These are phyloP conservation scores for Euphorbia celastroides DNA, from an alignment of 441 rosid genomes.

Conservation along the genomic window DNA sequence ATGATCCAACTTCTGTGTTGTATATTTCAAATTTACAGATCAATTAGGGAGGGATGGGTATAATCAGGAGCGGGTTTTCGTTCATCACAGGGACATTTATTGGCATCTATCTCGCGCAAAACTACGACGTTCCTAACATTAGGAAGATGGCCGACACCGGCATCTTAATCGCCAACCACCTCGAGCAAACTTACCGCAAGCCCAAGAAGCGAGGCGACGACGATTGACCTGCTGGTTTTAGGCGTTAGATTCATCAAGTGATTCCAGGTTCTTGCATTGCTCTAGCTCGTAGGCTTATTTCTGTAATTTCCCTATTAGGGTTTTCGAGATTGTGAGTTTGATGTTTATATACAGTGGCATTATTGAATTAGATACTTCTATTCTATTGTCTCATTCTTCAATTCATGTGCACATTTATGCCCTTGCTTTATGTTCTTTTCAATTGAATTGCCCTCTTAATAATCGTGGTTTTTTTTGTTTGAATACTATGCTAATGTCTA, in stretches of 20 bases:
- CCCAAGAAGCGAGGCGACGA: conserved; percentile 48
- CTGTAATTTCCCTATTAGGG: not conserved
- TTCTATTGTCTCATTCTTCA: conserved; percentile 1
- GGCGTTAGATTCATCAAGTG: not conserved
- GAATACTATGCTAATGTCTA: not conserved
- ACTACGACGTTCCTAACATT: conserved; percentile 60
- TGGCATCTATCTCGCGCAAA: conserved; percentile 63
- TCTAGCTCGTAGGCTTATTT: not conserved
- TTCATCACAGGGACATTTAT: conserved; percentile 44
- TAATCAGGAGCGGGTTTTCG: conserved; percentile 42
- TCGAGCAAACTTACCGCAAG: conserved; percentile 56
- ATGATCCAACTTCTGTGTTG: not conserved
- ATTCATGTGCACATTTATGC: not conserved
- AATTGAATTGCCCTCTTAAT: not conserved
- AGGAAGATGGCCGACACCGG: conserved; percentile 47
- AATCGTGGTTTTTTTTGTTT: not conserved
- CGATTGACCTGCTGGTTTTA: conserved; percentile 22
- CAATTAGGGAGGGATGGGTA: conserved; percentile 32
- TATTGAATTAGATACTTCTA: not conserved
- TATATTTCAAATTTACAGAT: not conserved
- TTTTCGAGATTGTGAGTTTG: not conserved
- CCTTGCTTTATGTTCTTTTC: not conserved
- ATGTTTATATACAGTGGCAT: not conserved
- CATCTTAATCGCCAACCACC: conserved; percentile 42
- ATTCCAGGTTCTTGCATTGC: conserved; percentile 4